Evolutionary conservation across 2,329 filamentous ascomycete species (phyloP), one percentile per base, ranked within the genome.

Genomic region (Hypoxylon sp.): DNA sequence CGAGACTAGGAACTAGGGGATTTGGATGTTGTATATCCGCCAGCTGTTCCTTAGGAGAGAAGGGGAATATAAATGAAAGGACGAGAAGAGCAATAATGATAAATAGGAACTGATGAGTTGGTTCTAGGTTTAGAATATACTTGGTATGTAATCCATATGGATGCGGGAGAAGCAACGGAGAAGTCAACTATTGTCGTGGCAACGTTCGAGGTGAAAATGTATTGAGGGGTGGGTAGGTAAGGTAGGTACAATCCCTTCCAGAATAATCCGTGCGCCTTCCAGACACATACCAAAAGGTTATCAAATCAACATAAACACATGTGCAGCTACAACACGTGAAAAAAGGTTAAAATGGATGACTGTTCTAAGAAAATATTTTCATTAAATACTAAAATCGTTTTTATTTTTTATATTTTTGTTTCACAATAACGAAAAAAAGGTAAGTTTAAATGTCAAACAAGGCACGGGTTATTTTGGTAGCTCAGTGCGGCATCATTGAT

Each of bases 1-100:
- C 48, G 48, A 60, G 51, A 66, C 49, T 65, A 30, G 58, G 62
- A 51, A 60, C 19, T 41, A 41, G 65, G 61, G 61, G 30, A 41
- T 11, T 32, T 45, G 17, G 21, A 9, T 32, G 21, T 23, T 46
- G 41, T 57, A 63, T 63, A 52, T 38, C 17, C 19, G 34, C 38
- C 38, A 19, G 25, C 21, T n/a, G 21, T n/a, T 23, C 48, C 48
- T 25, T 38, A 34, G 5, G 13, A 32, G 6, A 21, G 21, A 17
- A 32, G 45, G 11, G n/a, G 49, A 51, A 13, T 43, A 19, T 21
- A 38, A 59, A 63, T 34, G 36, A 43, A 46, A 48, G 13, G 19
- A 49, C 34, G 30, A 64, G 55, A 43, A 49, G 28, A 30, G 2
- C 6, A 11, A 41, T 4, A n/a, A 49, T 21, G 13, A 23, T 46